Conservation (phyloP, 306 rosid genomes). For the Gastrolobium villosum region DNA sequence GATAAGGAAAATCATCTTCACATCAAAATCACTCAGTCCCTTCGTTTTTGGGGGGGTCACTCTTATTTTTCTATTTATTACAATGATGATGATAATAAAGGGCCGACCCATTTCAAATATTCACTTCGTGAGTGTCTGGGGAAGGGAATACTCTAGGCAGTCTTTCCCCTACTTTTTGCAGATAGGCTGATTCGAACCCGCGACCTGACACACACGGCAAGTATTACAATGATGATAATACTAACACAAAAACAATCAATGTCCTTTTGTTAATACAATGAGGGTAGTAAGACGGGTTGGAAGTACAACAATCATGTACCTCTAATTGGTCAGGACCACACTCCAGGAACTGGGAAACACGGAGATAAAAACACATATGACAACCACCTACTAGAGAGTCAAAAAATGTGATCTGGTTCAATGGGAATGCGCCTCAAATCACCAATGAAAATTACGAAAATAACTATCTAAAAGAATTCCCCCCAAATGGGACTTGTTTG, state of each 20-base stretch:
- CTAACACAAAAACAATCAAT: slow-evolving; percentile 16
- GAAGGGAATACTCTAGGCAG: too few relatives aligned
- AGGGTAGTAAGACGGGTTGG: slow-evolving; percentile 6
- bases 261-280: slow-evolving; percentile 22
- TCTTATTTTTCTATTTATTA: not conserved
- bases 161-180: too few relatives aligned
- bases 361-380: slow-evolving; percentile 20
- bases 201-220: too few relatives aligned
- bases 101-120: too few relatives aligned
- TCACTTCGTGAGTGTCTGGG: too few relatives aligned
- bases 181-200: too few relatives aligned
- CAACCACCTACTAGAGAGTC: slow-evolving; percentile 24
- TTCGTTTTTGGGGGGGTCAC: not conserved
- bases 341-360: slow-evolving; percentile 21
- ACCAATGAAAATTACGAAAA: slow-evolving; percentile 32
- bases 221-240: slow-evolving; percentile 27
- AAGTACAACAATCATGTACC: slow-evolving; percentile 28
- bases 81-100: slow-evolving; percentile 21
- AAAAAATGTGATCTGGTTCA: slow-evolving; percentile 39
- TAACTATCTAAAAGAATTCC: slow-evolving; percentile 42
- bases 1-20: slow-evolving; percentile 2
- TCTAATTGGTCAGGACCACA: slow-evolving; percentile 31
- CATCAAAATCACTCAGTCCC: slow-evolving; percentile 21
- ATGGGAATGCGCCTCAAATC: slow-evolving; percentile 33
- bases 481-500: slow-evolving; percentile 33